A percentile compares a stretch with the other conserved stretches of the same genome.
These are phyloP conservation scores for Symbiodinium pilosum DNA, from an alignment of 73 alveolate species.

Conservation along the genomic window DNA sequence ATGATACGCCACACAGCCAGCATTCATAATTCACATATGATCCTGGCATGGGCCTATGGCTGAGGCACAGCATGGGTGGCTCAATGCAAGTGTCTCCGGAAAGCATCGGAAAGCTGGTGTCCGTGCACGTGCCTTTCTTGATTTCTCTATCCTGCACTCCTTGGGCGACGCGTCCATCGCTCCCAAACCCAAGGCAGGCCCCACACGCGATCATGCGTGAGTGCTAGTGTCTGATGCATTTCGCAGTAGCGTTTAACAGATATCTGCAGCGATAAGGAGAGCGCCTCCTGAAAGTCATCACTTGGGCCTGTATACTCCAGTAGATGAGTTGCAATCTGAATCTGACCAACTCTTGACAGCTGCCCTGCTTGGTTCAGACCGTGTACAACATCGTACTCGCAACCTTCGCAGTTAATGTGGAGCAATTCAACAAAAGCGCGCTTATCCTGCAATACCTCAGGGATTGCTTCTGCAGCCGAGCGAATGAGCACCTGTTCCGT, in stretches of 20 bases:
- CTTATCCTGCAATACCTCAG: slow-evolving; percentile 29
- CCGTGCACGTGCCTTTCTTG: no score
- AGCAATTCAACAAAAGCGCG: slow-evolving; percentile 54
- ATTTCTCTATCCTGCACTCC: no score
- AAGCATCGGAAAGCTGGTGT: no score
- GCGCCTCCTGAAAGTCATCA: slow-evolving; percentile 46
- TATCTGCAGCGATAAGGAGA: slow-evolving; percentile 7
- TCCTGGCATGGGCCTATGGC: no score
- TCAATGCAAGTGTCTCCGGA: not conserved
- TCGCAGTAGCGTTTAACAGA: slow-evolving; percentile 62
- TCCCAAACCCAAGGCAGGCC: slow-evolving; percentile 95
- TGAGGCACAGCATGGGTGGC: no score
- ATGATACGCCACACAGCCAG: no score
- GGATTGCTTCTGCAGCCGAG: slow-evolving; percentile 85
- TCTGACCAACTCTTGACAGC: slow-evolving; percentile 29
- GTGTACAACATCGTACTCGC: slow-evolving; percentile 90
- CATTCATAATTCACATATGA: no score
- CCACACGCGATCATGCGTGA: slow-evolving; percentile 72
- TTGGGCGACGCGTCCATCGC: slow-evolving; percentile 60
- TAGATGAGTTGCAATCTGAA: slow-evolving; percentile 76
- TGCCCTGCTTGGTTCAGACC: slow-evolving; percentile 71
- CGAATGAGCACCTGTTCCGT: slow-evolving; percentile 67
- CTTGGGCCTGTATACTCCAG: slow-evolving; percentile 55
- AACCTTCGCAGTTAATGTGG: slow-evolving; percentile 88
- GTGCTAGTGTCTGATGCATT: slow-evolving; percentile 69